These are phyloP conservation scores for Apophysomyces trapeziformis DNA, from an alignment of 371 early-diverging fungal species.

Conservation along the genomic window DNA sequence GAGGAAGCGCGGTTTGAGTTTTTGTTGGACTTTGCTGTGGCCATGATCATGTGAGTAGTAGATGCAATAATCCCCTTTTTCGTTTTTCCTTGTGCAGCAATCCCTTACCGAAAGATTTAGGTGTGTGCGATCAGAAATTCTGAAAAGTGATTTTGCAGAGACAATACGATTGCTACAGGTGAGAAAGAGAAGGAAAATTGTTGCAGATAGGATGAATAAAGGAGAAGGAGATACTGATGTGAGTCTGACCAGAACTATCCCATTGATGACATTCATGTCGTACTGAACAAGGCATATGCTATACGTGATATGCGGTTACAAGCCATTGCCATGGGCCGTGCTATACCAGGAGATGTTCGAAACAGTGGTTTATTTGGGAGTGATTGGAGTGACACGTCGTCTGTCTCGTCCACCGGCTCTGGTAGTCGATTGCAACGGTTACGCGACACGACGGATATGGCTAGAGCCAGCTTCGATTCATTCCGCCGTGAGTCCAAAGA, in stretches of 20 bases:
- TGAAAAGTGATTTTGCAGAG: constrained; percentile 66
- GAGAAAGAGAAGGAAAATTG: background rate
- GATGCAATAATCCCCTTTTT: background rate
- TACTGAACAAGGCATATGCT: constrained; percentile 41
- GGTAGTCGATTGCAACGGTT: constrained; percentile 39
- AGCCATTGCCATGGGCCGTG: constrained; percentile 30
- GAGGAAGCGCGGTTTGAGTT: constrained; percentile 65
- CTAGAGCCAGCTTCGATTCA: constrained; percentile 46
- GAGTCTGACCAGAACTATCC: constrained; percentile 49
- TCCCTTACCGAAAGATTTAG: constrained; percentile 28
- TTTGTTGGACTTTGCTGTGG: constrained; percentile 75
- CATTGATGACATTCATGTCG: constrained; percentile 52
- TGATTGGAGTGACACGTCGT: constrained; percentile 48
- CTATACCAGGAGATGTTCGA: constrained; percentile 45
- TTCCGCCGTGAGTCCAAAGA: constrained; percentile 45
- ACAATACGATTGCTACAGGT: constrained; percentile 70
- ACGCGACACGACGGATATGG: constrained; percentile 49
- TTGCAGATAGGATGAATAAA: background rate
- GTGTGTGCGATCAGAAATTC: constrained; percentile 60
- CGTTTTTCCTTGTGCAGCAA: constrained; percentile 13
- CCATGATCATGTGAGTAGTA: constrained; percentile 73
- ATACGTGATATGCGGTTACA: constrained; percentile 46
- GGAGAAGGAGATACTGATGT: background rate
- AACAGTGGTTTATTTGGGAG: constrained; percentile 33
- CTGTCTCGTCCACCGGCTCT: constrained; percentile 43